phyloP scores from a whole-genome alignment of 139 green algal species.

The Dunaliella sp. region DNA sequence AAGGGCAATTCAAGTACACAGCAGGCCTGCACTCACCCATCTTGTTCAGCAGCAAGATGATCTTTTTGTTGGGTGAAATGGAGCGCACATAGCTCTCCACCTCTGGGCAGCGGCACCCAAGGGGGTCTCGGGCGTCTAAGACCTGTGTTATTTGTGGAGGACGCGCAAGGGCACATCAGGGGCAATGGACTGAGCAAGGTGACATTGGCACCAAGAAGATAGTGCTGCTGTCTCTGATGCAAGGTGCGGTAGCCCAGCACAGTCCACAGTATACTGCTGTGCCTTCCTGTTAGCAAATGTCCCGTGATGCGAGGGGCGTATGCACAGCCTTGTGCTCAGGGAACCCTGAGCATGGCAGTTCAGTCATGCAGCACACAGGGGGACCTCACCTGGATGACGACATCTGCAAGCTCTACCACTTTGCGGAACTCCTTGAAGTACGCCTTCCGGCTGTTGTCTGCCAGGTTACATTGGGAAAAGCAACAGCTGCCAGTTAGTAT shows the following conservation, averaged over 20 bases:
- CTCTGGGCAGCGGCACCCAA: constrained; percentile 86
- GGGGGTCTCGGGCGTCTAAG: constrained; percentile 92
- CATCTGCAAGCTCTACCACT: constrained; percentile 89
- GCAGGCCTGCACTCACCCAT: constrained; percentile 61
- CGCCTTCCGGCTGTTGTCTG: constrained; percentile 77
- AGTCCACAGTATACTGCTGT: not conserved
- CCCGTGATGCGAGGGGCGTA: no score
- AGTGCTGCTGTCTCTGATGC: no score
- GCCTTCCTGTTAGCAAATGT: not conserved
- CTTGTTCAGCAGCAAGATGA: constrained; percentile 99
- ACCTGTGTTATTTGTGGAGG: no score
- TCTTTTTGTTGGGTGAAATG: constrained; percentile 79
- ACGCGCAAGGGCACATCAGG: no score
- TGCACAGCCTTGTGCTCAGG: no score
- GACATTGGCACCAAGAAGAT: no score
- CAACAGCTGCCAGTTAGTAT: no score
- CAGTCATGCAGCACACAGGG: not conserved
- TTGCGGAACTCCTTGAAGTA: constrained; percentile 96
- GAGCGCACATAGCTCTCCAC: constrained; percentile 87
- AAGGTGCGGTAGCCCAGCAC: not conserved
- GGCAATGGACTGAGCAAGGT: no score
- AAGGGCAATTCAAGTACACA: no score
- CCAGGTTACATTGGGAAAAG: no score
- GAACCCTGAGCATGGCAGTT: no score
- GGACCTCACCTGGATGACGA: constrained; percentile 77